phyloP scores from a whole-genome alignment of 73 alveolate genomes.

The Tetrahymena borealis region DNA sequence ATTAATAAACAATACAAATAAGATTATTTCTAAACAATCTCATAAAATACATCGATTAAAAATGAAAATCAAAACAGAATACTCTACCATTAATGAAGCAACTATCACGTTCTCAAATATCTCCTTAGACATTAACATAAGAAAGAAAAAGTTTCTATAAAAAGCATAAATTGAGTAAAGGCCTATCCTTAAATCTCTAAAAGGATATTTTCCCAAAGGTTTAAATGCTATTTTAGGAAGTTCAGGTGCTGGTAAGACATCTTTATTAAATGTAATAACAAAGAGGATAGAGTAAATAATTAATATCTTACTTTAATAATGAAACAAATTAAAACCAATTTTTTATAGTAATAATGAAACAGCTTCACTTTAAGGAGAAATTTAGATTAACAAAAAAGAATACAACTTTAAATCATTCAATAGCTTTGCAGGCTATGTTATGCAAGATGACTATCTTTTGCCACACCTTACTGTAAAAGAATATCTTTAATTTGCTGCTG shows the following conservation, averaged over 20 bases:
- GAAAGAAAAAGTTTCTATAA: too few relatives aligned
- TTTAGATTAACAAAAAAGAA: neutral
- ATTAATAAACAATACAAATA: too few relatives aligned
- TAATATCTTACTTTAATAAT: neutral
- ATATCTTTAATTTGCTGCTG: slow-evolving; percentile 48
- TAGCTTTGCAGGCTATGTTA: slow-evolving; percentile 39
- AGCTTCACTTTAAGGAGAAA: neutral
- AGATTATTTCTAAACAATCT: too few relatives aligned
- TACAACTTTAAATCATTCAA: neutral
- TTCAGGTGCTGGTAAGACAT: neutral
- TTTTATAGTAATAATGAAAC: neutral
- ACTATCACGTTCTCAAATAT: too few relatives aligned
- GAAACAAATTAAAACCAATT: neutral
- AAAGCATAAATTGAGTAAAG: neutral
- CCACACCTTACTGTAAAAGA: slow-evolving; percentile 44
- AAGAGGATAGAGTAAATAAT: neutral
- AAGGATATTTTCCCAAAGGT: neutral
- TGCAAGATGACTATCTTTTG: slow-evolving; percentile 49
- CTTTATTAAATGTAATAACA: neutral
- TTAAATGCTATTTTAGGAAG: neutral
- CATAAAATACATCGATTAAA: too few relatives aligned
- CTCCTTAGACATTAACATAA: too few relatives aligned
- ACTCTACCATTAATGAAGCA: too few relatives aligned
- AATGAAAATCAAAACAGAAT: too few relatives aligned
- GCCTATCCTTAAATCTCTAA: neutral